Conservation (phyloP, 1,139 yeast genomes). For the Scheffersomyces segobiensis region DNA sequence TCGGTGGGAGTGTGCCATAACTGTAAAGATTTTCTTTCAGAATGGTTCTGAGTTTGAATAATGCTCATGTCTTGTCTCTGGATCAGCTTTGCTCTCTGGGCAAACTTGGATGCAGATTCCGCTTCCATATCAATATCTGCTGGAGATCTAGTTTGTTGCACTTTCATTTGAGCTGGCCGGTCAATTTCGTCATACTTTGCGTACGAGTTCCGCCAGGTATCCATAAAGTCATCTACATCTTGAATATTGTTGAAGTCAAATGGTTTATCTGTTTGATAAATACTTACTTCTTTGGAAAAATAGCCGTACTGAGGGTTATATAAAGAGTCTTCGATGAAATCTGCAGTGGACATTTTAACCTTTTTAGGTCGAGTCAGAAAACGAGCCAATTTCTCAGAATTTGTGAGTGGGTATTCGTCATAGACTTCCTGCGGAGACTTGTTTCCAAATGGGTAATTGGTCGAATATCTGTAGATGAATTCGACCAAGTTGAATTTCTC, state of each 20-base stretch:
- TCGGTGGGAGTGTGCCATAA: constrained; percentile 93
- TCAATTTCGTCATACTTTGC: constrained; percentile 46
- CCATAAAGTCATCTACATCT: constrained; percentile 71
- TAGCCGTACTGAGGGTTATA: constrained; percentile 84
- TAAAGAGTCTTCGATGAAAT: constrained; percentile 82
- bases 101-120: constrained; percentile 21
- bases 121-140: constrained; percentile 5
- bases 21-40: constrained; percentile 47
- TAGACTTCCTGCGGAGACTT: constrained; percentile 43
- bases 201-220: constrained; percentile 69
- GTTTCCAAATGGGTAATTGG: constrained; percentile 45
- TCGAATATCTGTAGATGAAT: constrained; percentile 41
- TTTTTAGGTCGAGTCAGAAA: constrained; percentile 55
- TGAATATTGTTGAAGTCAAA: constrained; percentile 59
- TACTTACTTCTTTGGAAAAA: constrained; percentile 75
- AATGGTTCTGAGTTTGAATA: constrained; percentile 5
- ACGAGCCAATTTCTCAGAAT: constrained; percentile 47
- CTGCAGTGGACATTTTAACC: constrained; percentile 70
- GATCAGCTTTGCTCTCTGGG: constrained; percentile 33
- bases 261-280: constrained; percentile 64
- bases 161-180: not conserved
- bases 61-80: constrained; percentile 26
- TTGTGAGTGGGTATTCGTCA: constrained; percentile 40
- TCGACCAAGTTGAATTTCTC: constrained; percentile 33
- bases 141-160: constrained; percentile 11